A percentile compares a stretch with the other conserved stretches of the same genome.
These are phyloP conservation scores for Thalia dealbata DNA, from an alignment of 176 grass and related monocot genomes.

Conservation along the genomic window DNA sequence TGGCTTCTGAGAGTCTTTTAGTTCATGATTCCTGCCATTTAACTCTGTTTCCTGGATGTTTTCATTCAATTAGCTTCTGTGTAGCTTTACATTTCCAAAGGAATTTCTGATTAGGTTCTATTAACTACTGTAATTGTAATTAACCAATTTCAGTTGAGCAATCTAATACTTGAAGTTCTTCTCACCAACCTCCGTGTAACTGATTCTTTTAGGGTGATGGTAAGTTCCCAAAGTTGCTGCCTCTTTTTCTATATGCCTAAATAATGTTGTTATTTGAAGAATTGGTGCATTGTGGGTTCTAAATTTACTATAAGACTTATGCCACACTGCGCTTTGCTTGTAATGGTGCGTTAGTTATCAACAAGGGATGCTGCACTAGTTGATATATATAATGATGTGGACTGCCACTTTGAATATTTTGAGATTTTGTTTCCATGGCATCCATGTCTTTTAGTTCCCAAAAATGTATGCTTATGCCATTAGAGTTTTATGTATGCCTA, in stretches of 20 bases:
- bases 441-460: no score
- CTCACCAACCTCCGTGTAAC: slow-evolving; percentile 53
- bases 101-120: background rate
- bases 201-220: slow-evolving; percentile 59
- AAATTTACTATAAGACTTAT: no score
- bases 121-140: background rate
- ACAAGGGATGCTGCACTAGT: background rate
- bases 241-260: background rate
- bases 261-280: background rate
- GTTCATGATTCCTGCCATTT: background rate
- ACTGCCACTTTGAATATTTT: no score
- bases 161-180: slow-evolving; percentile 82
- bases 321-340: background rate
- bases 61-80: no score
- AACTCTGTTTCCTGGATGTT: background rate
- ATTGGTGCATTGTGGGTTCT: no score
- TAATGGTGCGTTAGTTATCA: background rate
- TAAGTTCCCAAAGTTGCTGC: slow-evolving; percentile 15
- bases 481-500: no score
- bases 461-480: no score
- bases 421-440: no score
- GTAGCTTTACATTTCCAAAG: background rate
- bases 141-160: slow-evolving; percentile 48
- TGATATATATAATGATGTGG: no score
- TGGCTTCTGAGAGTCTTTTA: background rate